Evolutionary conservation across 2,329 filamentous ascomycete genomes (phyloP).

Genomic region (Penicillium capsulatum): DNA sequence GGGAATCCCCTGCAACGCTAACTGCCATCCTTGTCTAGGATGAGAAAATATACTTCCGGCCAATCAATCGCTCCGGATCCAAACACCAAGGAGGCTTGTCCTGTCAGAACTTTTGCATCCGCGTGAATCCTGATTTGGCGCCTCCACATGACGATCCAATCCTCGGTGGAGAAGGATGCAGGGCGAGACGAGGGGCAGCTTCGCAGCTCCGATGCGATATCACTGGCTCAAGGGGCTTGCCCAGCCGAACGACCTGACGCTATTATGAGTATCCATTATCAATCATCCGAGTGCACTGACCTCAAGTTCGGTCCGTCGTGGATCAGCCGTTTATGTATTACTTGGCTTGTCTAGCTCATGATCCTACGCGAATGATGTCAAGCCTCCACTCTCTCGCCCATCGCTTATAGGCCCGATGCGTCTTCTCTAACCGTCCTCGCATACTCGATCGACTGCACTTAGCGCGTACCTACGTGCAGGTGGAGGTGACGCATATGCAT

Average conservation of each 20-base stretch:
- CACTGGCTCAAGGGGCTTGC: slow-evolving; percentile 1
- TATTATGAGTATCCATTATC: slow-evolving; percentile 13
- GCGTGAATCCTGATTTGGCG: slow-evolving; percentile 14
- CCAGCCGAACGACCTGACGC: neutral
- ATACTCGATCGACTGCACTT: neutral
- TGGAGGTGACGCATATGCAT: neutral
- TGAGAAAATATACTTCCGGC: neutral
- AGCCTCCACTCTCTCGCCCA: slow-evolving; percentile 2
- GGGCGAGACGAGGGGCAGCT: slow-evolving; percentile 8
- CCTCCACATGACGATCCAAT: slow-evolving; percentile 8
- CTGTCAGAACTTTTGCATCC: slow-evolving; percentile 16
- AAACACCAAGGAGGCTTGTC: slow-evolving; percentile 14
- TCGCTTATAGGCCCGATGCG: neutral
- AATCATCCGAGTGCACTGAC: slow-evolving; percentile 11
- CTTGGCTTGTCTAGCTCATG: no score
- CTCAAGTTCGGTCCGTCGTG: neutral
- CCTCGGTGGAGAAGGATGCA: slow-evolving; percentile 5
- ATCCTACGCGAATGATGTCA: slow-evolving; percentile 6
- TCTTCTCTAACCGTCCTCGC: neutral
- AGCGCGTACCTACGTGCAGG: no score
- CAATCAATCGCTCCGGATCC: slow-evolving; percentile 1
- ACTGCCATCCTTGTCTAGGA: slow-evolving; percentile 1
- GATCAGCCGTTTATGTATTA: neutral
- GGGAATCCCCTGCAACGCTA: no score
- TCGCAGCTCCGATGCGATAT: slow-evolving; percentile 4